A percentile compares a stretch with the other conserved stretches of the same genome.
These are phyloP conservation scores for Plantago rigida DNA, from an alignment of 305 asterid species.

Conservation along the genomic window DNA sequence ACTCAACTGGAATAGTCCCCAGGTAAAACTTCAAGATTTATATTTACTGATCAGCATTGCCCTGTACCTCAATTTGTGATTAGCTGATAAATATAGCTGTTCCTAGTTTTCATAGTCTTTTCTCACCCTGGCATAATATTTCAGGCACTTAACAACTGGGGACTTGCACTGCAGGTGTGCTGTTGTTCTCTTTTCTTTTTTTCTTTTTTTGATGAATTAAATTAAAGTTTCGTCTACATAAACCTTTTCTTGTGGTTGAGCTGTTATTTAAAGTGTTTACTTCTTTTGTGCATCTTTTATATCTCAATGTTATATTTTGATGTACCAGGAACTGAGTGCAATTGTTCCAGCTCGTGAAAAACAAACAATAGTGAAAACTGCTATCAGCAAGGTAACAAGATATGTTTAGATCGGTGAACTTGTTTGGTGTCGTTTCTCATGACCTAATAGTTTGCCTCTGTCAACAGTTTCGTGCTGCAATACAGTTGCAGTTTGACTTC, in stretches of 20 bases:
- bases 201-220: neutral
- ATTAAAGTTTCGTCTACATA: neutral
- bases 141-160: conserved; percentile 99
- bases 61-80: conserved; percentile 12
- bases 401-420: conserved; percentile 14
- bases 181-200: neutral
- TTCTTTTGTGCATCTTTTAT: conserved; percentile 19
- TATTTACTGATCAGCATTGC: conserved; percentile 15
- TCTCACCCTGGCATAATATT: conserved; percentile 24
- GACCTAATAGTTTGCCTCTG: conserved; percentile 22
- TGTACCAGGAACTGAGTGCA: conserved; percentile 89
- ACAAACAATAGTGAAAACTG: conserved; percentile 80
- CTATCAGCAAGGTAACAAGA: conserved; percentile 72
- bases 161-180: conserved; percentile 96
- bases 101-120: neutral
- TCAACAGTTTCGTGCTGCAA: conserved; percentile 88
- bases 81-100: neutral
- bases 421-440: conserved; percentile 18
- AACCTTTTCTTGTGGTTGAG: conserved; percentile 5
- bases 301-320: conserved; percentile 18
- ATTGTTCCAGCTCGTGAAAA: conserved; percentile 98
- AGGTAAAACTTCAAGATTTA: conserved; percentile 44
- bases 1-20: conserved; percentile 99
- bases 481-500: conserved; percentile 93
- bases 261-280: conserved; percentile 16